phyloP scores from a whole-genome alignment of 2,329 filamentous ascomycete species.

The Sporothrix euskadiensis region DNA sequence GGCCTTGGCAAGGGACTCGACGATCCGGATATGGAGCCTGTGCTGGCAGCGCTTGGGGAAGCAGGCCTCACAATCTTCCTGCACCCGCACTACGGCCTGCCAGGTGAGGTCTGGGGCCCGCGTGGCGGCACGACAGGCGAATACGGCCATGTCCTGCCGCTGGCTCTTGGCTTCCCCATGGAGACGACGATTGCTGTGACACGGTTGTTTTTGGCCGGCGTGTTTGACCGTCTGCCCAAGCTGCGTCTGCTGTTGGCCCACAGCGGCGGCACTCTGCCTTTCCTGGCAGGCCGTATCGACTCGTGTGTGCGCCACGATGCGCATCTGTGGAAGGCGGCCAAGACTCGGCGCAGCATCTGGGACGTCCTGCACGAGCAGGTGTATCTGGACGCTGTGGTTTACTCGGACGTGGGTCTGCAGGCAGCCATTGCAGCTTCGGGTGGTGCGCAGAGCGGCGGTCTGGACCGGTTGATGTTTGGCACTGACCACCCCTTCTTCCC shows the following conservation, averaged over 20 bases:
- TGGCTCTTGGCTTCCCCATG: conserved; percentile 85
- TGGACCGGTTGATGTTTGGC: conserved; percentile 74
- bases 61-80: conserved; percentile 72
- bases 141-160: conserved; percentile 84
- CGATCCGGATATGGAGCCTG: conserved; percentile 68
- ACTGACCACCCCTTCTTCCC: conserved; percentile 86
- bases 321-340: conserved; percentile 66
- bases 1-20: conserved; percentile 80
- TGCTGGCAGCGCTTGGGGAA: conserved; percentile 69
- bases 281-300: conserved; percentile 84
- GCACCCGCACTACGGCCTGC: conserved; percentile 90
- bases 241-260: conserved; percentile 80
- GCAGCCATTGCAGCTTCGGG: conserved; percentile 67
- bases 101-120: conserved; percentile 75
- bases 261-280: conserved; percentile 84
- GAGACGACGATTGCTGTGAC: conserved; percentile 91
- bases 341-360: conserved; percentile 55
- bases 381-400: conserved; percentile 84
- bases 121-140: conserved; percentile 52
- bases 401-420: conserved; percentile 71
- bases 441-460: conserved; percentile 53
- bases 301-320: conserved; percentile 83
- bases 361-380: conserved; percentile 68
- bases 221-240: conserved; percentile 73
- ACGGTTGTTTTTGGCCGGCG: conserved; percentile 81